Conservation (phyloP, 768 basidiomycete genomes). For the Tulasnella sp. region DNA sequence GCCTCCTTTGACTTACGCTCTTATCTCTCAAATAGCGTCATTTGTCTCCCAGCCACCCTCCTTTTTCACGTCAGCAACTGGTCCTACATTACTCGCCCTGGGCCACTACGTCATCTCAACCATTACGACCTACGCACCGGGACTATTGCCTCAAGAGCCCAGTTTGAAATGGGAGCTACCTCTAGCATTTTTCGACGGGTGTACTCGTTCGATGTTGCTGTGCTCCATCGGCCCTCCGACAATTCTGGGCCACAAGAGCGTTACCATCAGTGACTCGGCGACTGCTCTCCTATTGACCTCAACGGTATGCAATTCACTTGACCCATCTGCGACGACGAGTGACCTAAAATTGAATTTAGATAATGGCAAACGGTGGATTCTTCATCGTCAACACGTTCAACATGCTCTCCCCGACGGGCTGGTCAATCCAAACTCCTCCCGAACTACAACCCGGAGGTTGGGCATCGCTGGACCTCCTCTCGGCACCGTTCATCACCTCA, state of each 20-base stretch:
- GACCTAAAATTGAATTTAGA: too few species aligned
- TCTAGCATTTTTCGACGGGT: constrained; percentile 64
- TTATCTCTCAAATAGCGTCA: constrained; percentile 39
- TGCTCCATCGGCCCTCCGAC: constrained; percentile 69
- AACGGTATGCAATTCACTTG: constrained; percentile 42
- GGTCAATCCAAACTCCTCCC: constrained; percentile 63
- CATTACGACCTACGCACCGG: constrained; percentile 48
- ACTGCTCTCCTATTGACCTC: constrained; percentile 71
- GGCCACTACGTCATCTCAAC: constrained; percentile 54
- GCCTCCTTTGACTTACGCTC: not conserved
- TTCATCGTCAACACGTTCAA: constrained; percentile 69
- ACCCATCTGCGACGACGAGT: too few species aligned
- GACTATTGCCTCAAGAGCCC: constrained; percentile 27
- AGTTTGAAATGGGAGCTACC: constrained; percentile 58
- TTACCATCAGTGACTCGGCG: constrained; percentile 54
- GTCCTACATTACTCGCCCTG: constrained; percentile 52
- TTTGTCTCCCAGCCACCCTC: constrained; percentile 61
- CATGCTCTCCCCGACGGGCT: constrained; percentile 62
- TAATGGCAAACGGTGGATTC: constrained; percentile 72
- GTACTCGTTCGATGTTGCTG: constrained; percentile 69
- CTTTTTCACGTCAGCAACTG: constrained; percentile 67
- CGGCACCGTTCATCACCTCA: constrained; percentile 66
- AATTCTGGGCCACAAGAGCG: constrained; percentile 46
- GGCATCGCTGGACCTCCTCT: constrained; percentile 80
- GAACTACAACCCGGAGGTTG: constrained; percentile 79